Evolutionary conservation across 176 grass and related monocot genomes (phyloP).

Genomic region (Cocos nucifera): DNA sequence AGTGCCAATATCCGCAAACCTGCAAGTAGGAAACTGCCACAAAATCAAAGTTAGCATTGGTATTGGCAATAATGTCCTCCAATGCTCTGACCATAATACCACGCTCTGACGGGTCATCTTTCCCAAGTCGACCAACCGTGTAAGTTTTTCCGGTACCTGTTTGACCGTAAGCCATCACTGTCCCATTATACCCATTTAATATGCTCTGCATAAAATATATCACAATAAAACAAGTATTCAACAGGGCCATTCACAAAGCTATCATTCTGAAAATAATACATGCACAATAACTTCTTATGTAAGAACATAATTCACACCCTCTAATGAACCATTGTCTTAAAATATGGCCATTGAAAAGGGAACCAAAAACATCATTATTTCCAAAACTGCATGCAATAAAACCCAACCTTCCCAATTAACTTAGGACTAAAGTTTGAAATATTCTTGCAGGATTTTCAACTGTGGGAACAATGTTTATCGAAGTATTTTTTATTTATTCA

Average conservation of each 20-base stretch:
- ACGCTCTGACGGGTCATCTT: conserved; percentile 70
- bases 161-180: conserved; percentile 98
- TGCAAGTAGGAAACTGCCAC: conserved; percentile 79
- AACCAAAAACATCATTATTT: too few species aligned
- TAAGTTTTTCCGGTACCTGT: conserved; percentile 99
- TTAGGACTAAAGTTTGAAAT: too few species aligned
- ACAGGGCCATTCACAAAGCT: neutral
- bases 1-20: conserved; percentile 24
- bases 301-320: neutral
- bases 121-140: conserved; percentile 80
- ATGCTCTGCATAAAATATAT: conserved; percentile 71
- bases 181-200: conserved; percentile 96
- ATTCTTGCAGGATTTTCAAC: too few species aligned
- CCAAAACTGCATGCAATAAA: too few species aligned
- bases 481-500: too few species aligned
- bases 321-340: neutral
- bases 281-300: too few species aligned
- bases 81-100: conserved; percentile 97
- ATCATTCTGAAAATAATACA: too few species aligned
- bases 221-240: neutral
- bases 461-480: too few species aligned
- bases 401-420: too few species aligned
- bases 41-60: conserved; percentile 38
- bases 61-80: conserved; percentile 67
- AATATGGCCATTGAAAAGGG: neutral